These are phyloP conservation scores for Cucurbita ficifolia DNA, from an alignment of 306 rosid species.

Conservation along the genomic window DNA sequence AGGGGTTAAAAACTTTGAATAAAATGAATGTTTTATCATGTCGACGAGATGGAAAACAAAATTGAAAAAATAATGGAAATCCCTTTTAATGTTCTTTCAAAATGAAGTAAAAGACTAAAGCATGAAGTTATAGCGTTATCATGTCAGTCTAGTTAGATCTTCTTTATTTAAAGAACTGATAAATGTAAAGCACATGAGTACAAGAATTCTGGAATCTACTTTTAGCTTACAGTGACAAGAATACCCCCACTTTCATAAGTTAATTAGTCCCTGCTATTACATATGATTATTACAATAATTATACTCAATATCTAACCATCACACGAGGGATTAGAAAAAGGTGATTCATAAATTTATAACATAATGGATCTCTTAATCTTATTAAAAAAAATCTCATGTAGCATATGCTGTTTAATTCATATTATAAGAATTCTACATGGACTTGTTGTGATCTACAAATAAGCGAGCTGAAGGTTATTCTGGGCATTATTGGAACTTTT, in stretches of 20 bases:
- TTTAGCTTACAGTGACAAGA: constrained; percentile 27
- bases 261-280: constrained; percentile 10
- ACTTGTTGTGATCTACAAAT: neutral
- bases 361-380: neutral
- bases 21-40: neutral
- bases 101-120: constrained; percentile 7
- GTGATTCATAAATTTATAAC: constrained; percentile 1
- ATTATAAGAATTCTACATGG: neutral
- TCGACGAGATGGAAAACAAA: neutral
- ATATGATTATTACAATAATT: constrained; percentile 4
- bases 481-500: constrained; percentile 27
- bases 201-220: constrained; percentile 55
- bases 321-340: constrained; percentile 10
- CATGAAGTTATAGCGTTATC: constrained; percentile 14
- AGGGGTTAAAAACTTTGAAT: neutral
- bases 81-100: neutral
- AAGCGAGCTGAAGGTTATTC: constrained; percentile 15
- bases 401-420: neutral
- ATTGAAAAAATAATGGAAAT: neutral
- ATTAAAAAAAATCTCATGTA: neutral
- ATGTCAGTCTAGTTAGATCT: constrained; percentile 20
- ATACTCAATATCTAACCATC: constrained; percentile 10
- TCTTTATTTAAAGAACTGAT: constrained; percentile 34
- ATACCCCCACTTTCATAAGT: constrained; percentile 31
- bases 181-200: constrained; percentile 27